Percentiles rank a stretch among this genome's conserved stretches.
Conservation (phyloP, 495 filamentous ascomycete species). For the Neurospora tetrasperma region DNA sequence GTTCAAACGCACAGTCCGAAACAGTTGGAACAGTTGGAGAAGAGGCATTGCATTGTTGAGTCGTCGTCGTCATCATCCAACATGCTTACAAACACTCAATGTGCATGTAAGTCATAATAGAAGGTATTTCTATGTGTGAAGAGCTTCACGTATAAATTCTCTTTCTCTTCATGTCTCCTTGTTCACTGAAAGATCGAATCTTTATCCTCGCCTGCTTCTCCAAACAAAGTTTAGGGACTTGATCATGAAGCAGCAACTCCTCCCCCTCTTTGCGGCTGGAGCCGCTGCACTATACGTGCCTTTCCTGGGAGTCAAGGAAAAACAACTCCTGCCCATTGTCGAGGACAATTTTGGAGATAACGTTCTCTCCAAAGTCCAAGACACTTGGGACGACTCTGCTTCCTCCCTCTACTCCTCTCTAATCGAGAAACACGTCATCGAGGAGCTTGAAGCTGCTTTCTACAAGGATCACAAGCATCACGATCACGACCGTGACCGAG, state of each 20-base stretch:
- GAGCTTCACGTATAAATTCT: background rate
- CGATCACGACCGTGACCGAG: conserved; percentile 9
- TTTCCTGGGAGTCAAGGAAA: background rate
- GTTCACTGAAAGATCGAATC: background rate
- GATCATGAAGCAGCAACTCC: conserved; percentile 30
- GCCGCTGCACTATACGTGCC: conserved; percentile 28
- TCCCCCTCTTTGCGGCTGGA: conserved; percentile 41
- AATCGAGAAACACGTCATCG: conserved; percentile 5
- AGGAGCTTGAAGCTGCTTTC: conserved; percentile 2
- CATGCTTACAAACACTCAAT: background rate
- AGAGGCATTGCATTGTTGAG: background rate
- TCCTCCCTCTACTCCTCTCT: conserved; percentile 9
- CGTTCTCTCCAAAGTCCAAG: conserved; percentile 11
- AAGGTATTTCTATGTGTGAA: background rate
- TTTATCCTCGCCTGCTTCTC: background rate
- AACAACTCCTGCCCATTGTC: conserved; percentile 47
- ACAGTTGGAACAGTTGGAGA: background rate
- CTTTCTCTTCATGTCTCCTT: background rate
- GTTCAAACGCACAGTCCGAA: background rate
- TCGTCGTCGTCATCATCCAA: background rate
- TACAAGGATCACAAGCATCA: conserved; percentile 28
- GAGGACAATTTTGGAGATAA: conserved; percentile 32
- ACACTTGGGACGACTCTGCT: conserved; percentile 13
- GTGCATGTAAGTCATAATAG: background rate
- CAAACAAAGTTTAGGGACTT: background rate